Evolutionary conservation across 495 filamentous ascomycete genomes (phyloP).

Genomic region (Cladorrhinum samala): DNA sequence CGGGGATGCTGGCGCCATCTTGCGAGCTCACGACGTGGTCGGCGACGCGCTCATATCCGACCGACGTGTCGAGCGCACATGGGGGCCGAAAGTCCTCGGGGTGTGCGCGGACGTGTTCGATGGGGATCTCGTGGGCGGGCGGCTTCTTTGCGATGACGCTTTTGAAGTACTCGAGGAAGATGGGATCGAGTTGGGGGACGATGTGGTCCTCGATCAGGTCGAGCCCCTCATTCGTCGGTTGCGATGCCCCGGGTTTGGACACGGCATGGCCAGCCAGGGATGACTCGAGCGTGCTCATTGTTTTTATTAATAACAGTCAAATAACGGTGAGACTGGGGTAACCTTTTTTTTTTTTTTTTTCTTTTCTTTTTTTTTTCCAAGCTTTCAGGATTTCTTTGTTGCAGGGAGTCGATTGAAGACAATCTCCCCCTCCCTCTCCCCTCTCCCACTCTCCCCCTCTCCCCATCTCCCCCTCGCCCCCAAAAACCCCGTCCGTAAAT

Average conservation of each 20-base stretch:
- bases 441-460: too few relatives aligned
- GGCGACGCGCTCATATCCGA: conserved; percentile 27
- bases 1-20: conserved; percentile 36
- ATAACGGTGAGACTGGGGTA: too few relatives aligned
- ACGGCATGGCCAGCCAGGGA: conserved; percentile 3
- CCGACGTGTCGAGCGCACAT: conserved; percentile 29
- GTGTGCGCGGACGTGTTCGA: conserved; percentile 35
- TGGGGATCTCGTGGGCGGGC: conserved; percentile 32
- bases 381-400: too few relatives aligned
- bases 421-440: too few relatives aligned
- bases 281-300: conserved; percentile 8
- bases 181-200: conserved; percentile 21
- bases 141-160: conserved; percentile 13
- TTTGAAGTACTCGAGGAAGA: conserved; percentile 18
- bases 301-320: neutral
- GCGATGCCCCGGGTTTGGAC: neutral
- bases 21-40: conserved; percentile 34
- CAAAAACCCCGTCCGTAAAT: neutral
- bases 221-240: neutral
- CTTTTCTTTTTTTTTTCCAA: too few relatives aligned
- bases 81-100: conserved; percentile 34
- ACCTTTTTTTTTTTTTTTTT: too few relatives aligned
- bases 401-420: too few relatives aligned
- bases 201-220: conserved; percentile 22
- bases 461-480: too few relatives aligned